These are phyloP conservation scores for Aphanomyces euteiches DNA, from an alignment of 352 stramenopile genomes.

Conservation along the genomic window DNA sequence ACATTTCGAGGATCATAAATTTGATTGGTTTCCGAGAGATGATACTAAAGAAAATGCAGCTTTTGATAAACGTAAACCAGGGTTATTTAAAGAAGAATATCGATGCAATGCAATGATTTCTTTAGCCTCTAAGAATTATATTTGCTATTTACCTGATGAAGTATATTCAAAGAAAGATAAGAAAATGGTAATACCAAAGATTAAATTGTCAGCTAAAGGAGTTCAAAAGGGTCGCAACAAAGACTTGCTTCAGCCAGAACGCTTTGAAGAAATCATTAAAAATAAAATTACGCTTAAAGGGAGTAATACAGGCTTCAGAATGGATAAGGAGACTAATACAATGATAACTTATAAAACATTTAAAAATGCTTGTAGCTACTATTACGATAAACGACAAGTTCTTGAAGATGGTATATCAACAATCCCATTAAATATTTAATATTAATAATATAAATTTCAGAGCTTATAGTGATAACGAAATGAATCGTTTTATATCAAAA, in stretches of 20 bases:
- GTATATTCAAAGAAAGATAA: too few species aligned
- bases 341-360: slow-evolving; percentile 37
- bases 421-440: too few species aligned
- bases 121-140: slow-evolving; percentile 35
- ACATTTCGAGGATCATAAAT: slow-evolving; percentile 31
- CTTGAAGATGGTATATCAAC: slow-evolving; percentile 35
- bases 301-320: slow-evolving; percentile 37
- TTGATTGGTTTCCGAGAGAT: slow-evolving; percentile 33
- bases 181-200: slow-evolving; percentile 2
- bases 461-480: slow-evolving; percentile 1
- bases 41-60: slow-evolving; percentile 9
- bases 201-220: slow-evolving; percentile 35
- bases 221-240: slow-evolving; percentile 31
- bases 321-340: slow-evolving; percentile 34
- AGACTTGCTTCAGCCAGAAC: slow-evolving; percentile 28
- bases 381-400: slow-evolving; percentile 37
- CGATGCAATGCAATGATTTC: slow-evolving; percentile 33
- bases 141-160: slow-evolving; percentile 34
- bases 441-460: slow-evolving; percentile 2
- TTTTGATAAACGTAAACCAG: slow-evolving; percentile 28
- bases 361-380: slow-evolving; percentile 35
- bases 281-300: slow-evolving; percentile 34
- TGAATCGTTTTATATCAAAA: slow-evolving; percentile 28
- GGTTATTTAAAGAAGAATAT: slow-evolving; percentile 37
- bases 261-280: slow-evolving; percentile 33